A percentile compares a stretch with the other conserved stretches of the same genome.
Evolutionary conservation across 441 rosid species (phyloP).

Genomic region (Cnidoscolus chayamansa): DNA sequence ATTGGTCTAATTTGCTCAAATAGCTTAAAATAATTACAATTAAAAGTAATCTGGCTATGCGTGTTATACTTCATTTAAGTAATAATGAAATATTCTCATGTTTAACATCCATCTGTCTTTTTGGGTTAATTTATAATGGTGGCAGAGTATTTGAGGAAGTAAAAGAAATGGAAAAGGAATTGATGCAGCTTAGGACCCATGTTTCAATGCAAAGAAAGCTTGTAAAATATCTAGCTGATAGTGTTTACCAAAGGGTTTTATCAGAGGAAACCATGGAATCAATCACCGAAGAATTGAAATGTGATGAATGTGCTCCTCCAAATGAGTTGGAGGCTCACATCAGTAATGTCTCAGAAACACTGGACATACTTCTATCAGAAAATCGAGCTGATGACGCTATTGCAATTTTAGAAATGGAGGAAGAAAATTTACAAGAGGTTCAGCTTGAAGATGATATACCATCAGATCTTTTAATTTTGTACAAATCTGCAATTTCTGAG

Average conservation of each 20-base stretch:
- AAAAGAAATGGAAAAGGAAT: constrained; percentile 40
- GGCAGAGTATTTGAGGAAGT: constrained; percentile 54
- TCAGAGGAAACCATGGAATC: constrained; percentile 37
- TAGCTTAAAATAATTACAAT: no score
- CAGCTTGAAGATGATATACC: constrained; percentile 25
- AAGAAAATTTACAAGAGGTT: constrained; percentile 36
- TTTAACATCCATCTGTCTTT: background rate
- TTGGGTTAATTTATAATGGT: background rate
- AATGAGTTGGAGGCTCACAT: constrained; percentile 35
- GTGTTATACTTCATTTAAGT: no score
- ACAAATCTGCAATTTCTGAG: constrained; percentile 40
- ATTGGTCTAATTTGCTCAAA: no score
- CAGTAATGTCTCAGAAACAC: constrained; percentile 35
- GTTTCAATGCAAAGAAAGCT: constrained; percentile 42
- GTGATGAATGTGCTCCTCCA: constrained; percentile 26
- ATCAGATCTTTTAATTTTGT: constrained; percentile 20
- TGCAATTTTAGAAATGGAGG: constrained; percentile 39
- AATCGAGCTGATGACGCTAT: constrained; percentile 51
- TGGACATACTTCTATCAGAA: constrained; percentile 49
- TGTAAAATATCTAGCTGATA: constrained; percentile 42
- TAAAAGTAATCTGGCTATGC: no score
- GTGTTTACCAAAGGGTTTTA: constrained; percentile 29
- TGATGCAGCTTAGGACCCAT: constrained; percentile 44
- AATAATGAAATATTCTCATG: background rate
- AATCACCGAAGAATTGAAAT: constrained; percentile 25